Evolutionary conservation across 2,329 filamentous ascomycete genomes (phyloP), one percentile per base, ranked within the genome.

Genomic region (Calonectria pteridis): DNA sequence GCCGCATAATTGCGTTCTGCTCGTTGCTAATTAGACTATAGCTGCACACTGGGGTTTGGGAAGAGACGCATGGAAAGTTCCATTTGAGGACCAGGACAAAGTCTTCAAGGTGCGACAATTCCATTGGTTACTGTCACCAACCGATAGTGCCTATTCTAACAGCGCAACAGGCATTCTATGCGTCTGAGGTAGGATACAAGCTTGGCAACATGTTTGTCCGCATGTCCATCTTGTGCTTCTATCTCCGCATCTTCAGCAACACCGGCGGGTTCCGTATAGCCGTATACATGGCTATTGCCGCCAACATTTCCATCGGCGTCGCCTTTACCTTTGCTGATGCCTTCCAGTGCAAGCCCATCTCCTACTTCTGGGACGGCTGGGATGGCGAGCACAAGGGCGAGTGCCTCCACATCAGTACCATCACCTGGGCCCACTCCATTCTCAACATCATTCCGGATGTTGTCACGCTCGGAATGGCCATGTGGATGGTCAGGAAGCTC

Each of bases 221-320:
- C 55, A 63, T 64, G 55, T 69, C 67, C 14, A 43, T 69, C 18
- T 43, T 69, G 11, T 69, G 67, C 14, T 69, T 69, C 37, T 69
- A 69, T 40, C 53, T 69, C 16, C 67, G 67, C 28, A 51, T 69
- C 33, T 69, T 69, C 26, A 50, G 31, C 29, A 50, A 49, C 29
- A n/a, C 55, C 0, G 33, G 23, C 23, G 50, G 31, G 3, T 67
- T 67, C 20, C 65, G 65, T n/a, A 14, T 50, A 13, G 51, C 31
- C 0, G 33, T 33, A 0, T 59, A 59, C 33, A 5, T 33, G 23
- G 55, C 55, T 31, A 59, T 59, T 23, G 33, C 11, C 10, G 55
- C 55, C 1, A 59, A 59, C 11, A 16, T 26, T 13, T 33, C 31
- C n/a, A 59, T 59, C 23, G 55, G 55, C 16, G 16, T 40, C 2